phyloP scores from a whole-genome alignment of 805 yeast species.

The Kluyveromyces wickerhamii region DNA sequence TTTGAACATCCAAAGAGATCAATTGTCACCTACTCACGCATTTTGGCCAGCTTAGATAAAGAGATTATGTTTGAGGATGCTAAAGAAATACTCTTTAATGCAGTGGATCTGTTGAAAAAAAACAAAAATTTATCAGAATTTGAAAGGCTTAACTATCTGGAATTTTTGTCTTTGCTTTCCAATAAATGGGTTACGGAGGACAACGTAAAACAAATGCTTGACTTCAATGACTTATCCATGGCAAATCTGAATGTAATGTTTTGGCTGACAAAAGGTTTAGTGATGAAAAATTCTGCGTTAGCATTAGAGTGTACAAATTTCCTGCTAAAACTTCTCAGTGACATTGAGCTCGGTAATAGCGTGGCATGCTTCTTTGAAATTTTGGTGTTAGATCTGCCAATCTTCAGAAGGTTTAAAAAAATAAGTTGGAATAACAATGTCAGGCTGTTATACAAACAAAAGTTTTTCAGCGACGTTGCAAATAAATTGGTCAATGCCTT shows the following conservation, averaged over 20 bases:
- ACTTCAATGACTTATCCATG: constrained; percentile 13
- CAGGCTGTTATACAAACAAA: constrained; percentile 71
- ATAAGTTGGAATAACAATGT: constrained; percentile 45
- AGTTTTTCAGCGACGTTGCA: constrained; percentile 54
- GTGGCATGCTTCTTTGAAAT: constrained; percentile 55
- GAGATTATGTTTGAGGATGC: constrained; percentile 17
- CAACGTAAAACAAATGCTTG: constrained; percentile 9
- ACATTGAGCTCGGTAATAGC: constrained; percentile 27
- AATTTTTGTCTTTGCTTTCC: constrained; percentile 19
- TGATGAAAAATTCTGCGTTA: constrained; percentile 45
- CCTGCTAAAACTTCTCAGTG: constrained; percentile 32
- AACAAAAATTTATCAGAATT: constrained; percentile 9
- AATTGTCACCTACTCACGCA: constrained; percentile 36
- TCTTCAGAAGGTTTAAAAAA: constrained; percentile 43
- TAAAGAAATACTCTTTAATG: constrained; percentile 7
- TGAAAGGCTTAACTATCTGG: constrained; percentile 23
- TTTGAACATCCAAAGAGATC: constrained; percentile 22
- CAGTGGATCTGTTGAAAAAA: constrained; percentile 7
- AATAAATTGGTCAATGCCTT: constrained; percentile 47
- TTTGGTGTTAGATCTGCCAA: constrained; percentile 56
- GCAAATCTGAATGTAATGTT: constrained; percentile 44
- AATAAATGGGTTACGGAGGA: constrained; percentile 26
- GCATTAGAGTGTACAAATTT: constrained; percentile 30
- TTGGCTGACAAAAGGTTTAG: constrained; percentile 69
- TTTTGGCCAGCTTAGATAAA: constrained; percentile 48